Evolutionary conservation across 805 yeast genomes (phyloP).

Genomic region (Starmerella bombicola): DNA sequence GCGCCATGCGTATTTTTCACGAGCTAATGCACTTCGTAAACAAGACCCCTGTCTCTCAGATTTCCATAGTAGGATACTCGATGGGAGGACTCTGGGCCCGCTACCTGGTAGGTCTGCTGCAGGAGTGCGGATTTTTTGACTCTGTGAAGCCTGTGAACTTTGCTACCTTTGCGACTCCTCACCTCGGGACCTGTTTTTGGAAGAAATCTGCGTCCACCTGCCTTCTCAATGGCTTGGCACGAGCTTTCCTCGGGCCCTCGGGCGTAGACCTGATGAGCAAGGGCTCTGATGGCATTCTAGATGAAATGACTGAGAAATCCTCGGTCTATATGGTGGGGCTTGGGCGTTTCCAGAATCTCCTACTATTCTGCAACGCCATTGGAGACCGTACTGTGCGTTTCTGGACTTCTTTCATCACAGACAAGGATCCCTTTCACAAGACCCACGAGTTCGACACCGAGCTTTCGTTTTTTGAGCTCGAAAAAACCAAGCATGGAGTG

Average conservation of each 20-base stretch:
- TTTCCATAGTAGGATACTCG: constrained; percentile 75
- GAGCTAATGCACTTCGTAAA: constrained; percentile 40
- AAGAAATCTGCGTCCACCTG: constrained; percentile 19
- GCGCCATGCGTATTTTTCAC: constrained; percentile 42
- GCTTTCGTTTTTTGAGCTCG: constrained; percentile 5
- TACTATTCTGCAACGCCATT: constrained; percentile 57
- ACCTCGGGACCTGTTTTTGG: constrained; percentile 32
- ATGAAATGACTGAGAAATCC: constrained; percentile 40
- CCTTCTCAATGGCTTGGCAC: constrained; percentile 43
- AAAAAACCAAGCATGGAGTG: constrained; percentile 1
- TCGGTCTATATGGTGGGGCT: constrained; percentile 43
- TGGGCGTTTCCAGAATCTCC: constrained; percentile 41
- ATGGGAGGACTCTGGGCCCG: constrained; percentile 74
- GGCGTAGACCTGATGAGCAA: constrained; percentile 56
- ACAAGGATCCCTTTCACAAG: constrained; percentile 50
- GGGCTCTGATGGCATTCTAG: constrained; percentile 35
- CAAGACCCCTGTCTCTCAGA: constrained; percentile 37
- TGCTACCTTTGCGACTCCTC: constrained; percentile 66
- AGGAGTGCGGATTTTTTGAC: constrained; percentile 41
- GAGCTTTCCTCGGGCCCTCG: constrained; percentile 46
- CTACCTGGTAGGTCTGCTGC: constrained; percentile 57
- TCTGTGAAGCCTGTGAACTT: constrained; percentile 47
- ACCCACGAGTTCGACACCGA: neutral
- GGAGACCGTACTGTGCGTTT: constrained; percentile 83
- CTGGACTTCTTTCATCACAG: constrained; percentile 66